A percentile compares a stretch with the other conserved stretches of the same genome.
phyloP scores from a whole-genome alignment of 805 yeast species.

The Starmerella apis region DNA sequence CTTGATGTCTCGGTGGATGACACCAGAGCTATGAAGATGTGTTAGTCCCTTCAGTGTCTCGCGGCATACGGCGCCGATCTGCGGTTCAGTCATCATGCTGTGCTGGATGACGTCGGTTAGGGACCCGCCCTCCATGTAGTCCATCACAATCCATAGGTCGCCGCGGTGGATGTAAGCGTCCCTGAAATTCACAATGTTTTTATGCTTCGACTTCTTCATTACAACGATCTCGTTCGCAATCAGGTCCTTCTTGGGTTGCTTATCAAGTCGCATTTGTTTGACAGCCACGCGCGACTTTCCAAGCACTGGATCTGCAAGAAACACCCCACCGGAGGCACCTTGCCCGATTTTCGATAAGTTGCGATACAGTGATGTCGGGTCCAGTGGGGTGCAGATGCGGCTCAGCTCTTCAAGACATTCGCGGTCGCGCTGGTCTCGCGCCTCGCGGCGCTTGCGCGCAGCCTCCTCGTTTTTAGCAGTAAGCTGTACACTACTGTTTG shows the following conservation, averaged over 20 bases:
- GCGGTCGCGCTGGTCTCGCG: constrained; percentile 58
- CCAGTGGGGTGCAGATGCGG: constrained; percentile 72
- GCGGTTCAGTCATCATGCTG: constrained; percentile 75
- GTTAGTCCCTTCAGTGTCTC: constrained; percentile 80
- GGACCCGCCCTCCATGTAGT: constrained; percentile 98
- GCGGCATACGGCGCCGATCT: constrained; percentile 87
- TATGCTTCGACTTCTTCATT: constrained; percentile 84
- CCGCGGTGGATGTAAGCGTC: constrained; percentile 62
- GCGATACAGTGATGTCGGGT: constrained; percentile 62
- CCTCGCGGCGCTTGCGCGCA: constrained; percentile 50
- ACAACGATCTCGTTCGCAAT: constrained; percentile 92
- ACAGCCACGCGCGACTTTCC: constrained; percentile 56
- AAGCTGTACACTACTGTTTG: constrained; percentile 1
- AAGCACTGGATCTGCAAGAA: constrained; percentile 55
- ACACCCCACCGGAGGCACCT: constrained; percentile 96
- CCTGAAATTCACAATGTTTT: constrained; percentile 86
- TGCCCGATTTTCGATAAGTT: constrained; percentile 59
- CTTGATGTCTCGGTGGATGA: constrained; percentile 91
- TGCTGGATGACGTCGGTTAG: constrained; percentile 91
- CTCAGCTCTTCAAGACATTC: constrained; percentile 61
- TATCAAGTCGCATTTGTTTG: constrained; percentile 89
- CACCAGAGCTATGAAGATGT: constrained; percentile 83
- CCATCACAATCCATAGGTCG: constrained; percentile 92
- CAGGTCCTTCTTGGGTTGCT: constrained; percentile 90
- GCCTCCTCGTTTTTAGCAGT: constrained; percentile 6